Percentiles rank a stretch among this genome's conserved stretches.
Conservation (phyloP, 192 early-diverging fungal genomes). For the Umbelopsis sp. region DNA sequence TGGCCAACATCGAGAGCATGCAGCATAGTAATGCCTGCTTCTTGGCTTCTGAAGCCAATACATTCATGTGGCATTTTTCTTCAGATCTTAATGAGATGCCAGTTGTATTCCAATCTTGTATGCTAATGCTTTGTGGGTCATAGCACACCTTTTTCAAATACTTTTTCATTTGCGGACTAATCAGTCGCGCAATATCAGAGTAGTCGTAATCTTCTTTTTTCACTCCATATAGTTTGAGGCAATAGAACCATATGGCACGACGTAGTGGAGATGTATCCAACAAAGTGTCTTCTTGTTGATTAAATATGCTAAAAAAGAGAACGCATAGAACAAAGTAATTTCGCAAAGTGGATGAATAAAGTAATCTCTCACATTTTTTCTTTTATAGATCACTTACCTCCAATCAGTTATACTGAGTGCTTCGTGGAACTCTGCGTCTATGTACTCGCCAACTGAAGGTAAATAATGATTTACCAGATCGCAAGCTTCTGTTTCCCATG, state of each 20-base stretch:
- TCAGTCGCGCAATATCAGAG: slow-evolving; percentile 40
- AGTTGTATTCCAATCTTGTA: slow-evolving; percentile 54
- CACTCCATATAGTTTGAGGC: slow-evolving; percentile 53
- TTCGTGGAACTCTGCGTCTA: slow-evolving; percentile 55
- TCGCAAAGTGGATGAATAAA: no score
- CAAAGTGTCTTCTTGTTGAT: slow-evolving; percentile 38
- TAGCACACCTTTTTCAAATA: slow-evolving; percentile 52
- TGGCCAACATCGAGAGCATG: slow-evolving; percentile 38
- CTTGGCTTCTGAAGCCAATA: slow-evolving; percentile 53
- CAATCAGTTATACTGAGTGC: slow-evolving; percentile 56
- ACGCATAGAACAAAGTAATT: no score
- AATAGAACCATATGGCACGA: slow-evolving; percentile 59
- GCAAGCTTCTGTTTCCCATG: slow-evolving; percentile 60
- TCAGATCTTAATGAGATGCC: slow-evolving; percentile 55
- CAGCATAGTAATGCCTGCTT: slow-evolving; percentile 60
- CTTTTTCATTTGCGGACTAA: slow-evolving; percentile 43
- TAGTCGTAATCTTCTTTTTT: slow-evolving; percentile 59
- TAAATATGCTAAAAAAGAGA: slow-evolving; percentile 29
- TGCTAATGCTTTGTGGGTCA: slow-evolving; percentile 41
- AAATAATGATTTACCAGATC: slow-evolving; percentile 49
- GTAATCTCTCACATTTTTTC: not conserved
- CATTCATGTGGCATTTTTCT: slow-evolving; percentile 59
- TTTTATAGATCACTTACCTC: slow-evolving; percentile 34
- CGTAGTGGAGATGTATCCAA: slow-evolving; percentile 58
- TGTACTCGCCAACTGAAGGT: slow-evolving; percentile 48